phyloP scores from a whole-genome alignment of 768 basidiomycete species.

The Lentinula lateritia region DNA sequence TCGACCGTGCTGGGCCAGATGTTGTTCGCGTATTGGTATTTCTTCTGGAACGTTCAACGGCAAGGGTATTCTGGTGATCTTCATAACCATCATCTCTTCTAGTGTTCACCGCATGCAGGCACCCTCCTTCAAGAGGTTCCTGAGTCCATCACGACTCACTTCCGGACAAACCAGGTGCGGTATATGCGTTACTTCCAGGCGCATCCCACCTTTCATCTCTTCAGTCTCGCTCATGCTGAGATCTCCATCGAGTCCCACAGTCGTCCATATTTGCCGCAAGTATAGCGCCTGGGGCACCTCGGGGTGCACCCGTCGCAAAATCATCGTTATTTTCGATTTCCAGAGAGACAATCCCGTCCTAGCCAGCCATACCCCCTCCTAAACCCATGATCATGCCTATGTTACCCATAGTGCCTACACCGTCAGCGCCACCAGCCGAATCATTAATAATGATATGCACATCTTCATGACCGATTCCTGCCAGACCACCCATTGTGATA shows the following conservation, averaged over 20 bases:
- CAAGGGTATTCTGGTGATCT: not conserved
- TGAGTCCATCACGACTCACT: not conserved
- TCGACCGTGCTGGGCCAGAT: not conserved
- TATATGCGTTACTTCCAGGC: not conserved
- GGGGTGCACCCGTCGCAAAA: slow-evolving; percentile 86
- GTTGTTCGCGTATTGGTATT: not conserved
- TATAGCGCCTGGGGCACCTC: slow-evolving; percentile 82
- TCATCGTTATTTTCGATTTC: slow-evolving; percentile 83
- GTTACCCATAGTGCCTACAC: slow-evolving; percentile 12
- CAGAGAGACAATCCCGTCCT: slow-evolving; percentile 71
- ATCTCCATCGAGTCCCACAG: slow-evolving; percentile 14
- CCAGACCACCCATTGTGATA: slow-evolving; percentile 4
- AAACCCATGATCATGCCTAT: slow-evolving; percentile 5
- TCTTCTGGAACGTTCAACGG: not conserved
- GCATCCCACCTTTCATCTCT: not conserved
- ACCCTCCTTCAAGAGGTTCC: not conserved
- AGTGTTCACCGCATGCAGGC: not conserved
- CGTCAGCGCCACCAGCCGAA: slow-evolving; percentile 30
- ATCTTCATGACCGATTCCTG: slow-evolving; percentile 17
- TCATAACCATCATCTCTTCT: not conserved
- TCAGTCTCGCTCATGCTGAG: slow-evolving; percentile 6
- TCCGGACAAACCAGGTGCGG: not conserved
- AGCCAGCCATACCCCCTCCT: slow-evolving; percentile 49
- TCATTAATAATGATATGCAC: slow-evolving; percentile 50
- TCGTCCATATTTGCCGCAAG: slow-evolving; percentile 8